Base-by-base conservation (phyloP, 345 rosid species). In the Mercurialis annua region DNA sequence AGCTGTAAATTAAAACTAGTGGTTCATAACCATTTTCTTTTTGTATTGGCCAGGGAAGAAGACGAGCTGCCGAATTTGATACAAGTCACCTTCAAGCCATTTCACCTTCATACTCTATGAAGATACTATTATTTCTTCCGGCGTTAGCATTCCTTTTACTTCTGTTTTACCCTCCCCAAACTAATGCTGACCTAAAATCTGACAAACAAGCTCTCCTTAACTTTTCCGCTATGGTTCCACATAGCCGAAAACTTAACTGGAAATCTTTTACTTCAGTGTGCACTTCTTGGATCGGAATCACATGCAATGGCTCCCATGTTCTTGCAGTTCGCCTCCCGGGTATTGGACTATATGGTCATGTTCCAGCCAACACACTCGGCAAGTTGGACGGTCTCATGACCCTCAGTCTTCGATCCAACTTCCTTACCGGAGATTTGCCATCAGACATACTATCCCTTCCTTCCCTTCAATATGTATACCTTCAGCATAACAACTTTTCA, bases 161-260 rank as follows among this genome's bases (percentile, higher is more conserved):
- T 61, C 68, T 81, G 56, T 71, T 76, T 59, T 72, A 65, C 52
- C 73, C 76, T 60, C 29, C 82, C 42, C 79, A 60, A 46, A 64
- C 66, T 17, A 38, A 57, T 70, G 85, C 86, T 6, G 92, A 86
- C 74, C 57, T 90, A 8, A 69, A 75, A 0, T 81, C 89, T 7
- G 99, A 94, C 60, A 77, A 75, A 65, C 83, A 81, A 78, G 92
- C 99, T 26, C 90, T 94, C 36, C 92, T 94, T 14, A 76, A 83
- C 59, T 94, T 94, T 68, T 83, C 87, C 20, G 76, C 81, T 30
- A 64, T 64, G 11, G 90, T 94, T 68, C 97, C 87, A 64, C 99
- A 91, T 69, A 71, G 76, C n/a, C 81, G 85, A 63, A 89, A 76
- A 62, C 90, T 91, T 64, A 94, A 91, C 70, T 94, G 99, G 99